phyloP scores from a whole-genome alignment of 345 rosid genomes.

The Brassica juncea region DNA sequence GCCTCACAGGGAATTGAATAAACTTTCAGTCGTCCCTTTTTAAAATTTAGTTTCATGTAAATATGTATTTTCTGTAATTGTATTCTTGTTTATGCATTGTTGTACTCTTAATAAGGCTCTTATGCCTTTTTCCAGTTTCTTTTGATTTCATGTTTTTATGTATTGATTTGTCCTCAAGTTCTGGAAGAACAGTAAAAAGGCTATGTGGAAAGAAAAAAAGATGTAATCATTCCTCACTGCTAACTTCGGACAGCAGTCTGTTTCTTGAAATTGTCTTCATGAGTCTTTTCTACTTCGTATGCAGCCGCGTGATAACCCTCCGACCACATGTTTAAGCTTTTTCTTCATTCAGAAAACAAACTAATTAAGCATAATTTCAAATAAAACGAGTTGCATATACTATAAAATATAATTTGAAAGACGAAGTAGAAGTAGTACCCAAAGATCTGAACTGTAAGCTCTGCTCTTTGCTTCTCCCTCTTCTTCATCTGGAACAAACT shows the following conservation, averaged over 20 bases:
- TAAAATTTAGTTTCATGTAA: slow-evolving; percentile 25
- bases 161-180: slow-evolving; percentile 26
- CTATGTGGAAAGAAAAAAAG: not conserved
- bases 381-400: not conserved
- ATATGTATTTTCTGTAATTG: slow-evolving; percentile 38
- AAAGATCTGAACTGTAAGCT: slow-evolving; percentile 15
- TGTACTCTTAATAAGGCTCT: slow-evolving; percentile 22
- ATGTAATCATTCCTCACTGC: not conserved
- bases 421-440: slow-evolving; percentile 25
- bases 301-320: slow-evolving; percentile 36
- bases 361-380: not conserved
- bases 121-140: slow-evolving; percentile 18
- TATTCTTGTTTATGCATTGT: slow-evolving; percentile 35
- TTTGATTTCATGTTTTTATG: slow-evolving; percentile 6
- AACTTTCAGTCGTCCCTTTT: slow-evolving; percentile 9
- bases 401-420: too few relatives aligned
- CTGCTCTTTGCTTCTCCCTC: slow-evolving; percentile 29
- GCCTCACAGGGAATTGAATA: slow-evolving; percentile 30
- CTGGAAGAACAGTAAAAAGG: slow-evolving; percentile 18
- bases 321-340: slow-evolving; percentile 28
- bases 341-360: slow-evolving; percentile 19
- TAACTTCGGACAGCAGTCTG: not conserved
- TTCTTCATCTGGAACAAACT: slow-evolving; percentile 34
- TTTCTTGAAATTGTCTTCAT: slow-evolving; percentile 6
- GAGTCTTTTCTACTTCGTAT: slow-evolving; percentile 30